phyloP scores from a whole-genome alignment of 352 stramenopile species.

The Globisporangium spinosum region DNA sequence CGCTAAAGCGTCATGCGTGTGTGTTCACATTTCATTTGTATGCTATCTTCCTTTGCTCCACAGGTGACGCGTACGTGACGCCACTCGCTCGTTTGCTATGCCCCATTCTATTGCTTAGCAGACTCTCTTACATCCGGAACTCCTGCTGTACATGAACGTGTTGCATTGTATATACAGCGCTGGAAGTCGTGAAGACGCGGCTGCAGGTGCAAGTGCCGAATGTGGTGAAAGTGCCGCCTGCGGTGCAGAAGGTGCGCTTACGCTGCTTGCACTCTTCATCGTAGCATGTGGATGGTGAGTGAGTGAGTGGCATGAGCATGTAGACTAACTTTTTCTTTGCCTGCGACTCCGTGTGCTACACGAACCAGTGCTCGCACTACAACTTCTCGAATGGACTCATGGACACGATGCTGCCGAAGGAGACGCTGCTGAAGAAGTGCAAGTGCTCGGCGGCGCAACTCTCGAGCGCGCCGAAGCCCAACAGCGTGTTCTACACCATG shows the following conservation, averaged over 20 bases:
- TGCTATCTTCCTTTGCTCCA: neutral
- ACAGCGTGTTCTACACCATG: constrained; percentile 63
- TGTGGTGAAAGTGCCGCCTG: constrained; percentile 42
- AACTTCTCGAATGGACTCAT: constrained; percentile 80
- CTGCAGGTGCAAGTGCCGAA: constrained; percentile 70
- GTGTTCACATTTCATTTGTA: neutral
- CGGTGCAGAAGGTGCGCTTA: constrained; percentile 40
- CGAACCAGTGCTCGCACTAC: constrained; percentile 57
- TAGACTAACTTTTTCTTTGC: neutral
- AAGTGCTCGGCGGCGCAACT: constrained; percentile 50
- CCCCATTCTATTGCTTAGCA: neutral
- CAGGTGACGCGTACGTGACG: constrained; percentile 64
- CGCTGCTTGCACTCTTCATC: neutral
- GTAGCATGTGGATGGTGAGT: neutral
- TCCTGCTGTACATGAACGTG: neutral
- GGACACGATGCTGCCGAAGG: constrained; percentile 76
- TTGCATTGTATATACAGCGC: constrained; percentile 29
- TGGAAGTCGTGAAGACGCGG: constrained; percentile 86
- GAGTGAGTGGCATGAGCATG: too few species aligned
- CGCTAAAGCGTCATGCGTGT: neutral
- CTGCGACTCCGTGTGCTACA: neutral
- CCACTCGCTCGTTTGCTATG: neutral
- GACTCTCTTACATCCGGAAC: neutral
- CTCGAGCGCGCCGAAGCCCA: constrained; percentile 31
- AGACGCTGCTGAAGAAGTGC: constrained; percentile 46